Evolutionary conservation across 2,329 filamentous ascomycete genomes (phyloP).

Genomic region (Podosphaera xanthii): DNA sequence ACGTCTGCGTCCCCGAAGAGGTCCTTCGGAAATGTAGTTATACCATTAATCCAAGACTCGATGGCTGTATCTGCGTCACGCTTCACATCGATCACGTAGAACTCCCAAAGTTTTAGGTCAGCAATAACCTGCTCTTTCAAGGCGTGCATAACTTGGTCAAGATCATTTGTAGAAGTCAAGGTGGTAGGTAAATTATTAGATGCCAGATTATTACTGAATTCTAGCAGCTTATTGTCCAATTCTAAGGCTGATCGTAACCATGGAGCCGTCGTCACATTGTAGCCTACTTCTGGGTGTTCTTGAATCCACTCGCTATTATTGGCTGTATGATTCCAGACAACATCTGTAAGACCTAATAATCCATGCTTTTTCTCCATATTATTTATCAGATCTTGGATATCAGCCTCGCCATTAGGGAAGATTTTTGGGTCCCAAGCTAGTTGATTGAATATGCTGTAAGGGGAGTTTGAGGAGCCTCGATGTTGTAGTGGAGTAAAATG

Average conservation of each 20-base stretch:
- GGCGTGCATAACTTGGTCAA: conserved; percentile 61
- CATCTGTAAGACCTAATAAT: conserved; percentile 74
- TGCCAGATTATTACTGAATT: conserved; percentile 37
- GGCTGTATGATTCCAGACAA: conserved; percentile 95
- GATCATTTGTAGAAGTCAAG: conserved; percentile 45
- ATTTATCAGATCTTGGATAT: conserved; percentile 52
- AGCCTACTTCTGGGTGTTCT: conserved; percentile 84
- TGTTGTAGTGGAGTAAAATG: conserved; percentile 90
- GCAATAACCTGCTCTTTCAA: conserved; percentile 63
- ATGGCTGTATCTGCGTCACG: conserved; percentile 44
- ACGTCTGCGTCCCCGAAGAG: conserved; percentile 21
- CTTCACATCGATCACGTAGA: conserved; percentile 65
- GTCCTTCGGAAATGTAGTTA: conserved; percentile 29
- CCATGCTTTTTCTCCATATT: conserved; percentile 71
- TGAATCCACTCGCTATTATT: conserved; percentile 88
- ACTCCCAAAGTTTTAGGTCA: conserved; percentile 72
- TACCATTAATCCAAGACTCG: conserved; percentile 44
- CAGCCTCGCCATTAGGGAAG: conserved; percentile 69
- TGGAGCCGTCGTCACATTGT: conserved; percentile 79
- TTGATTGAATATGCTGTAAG: conserved; percentile 92
- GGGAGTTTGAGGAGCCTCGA: conserved; percentile 77
- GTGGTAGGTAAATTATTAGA: conserved; percentile 53
- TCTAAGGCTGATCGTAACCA: conserved; percentile 51
- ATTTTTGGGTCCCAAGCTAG: conserved; percentile 58
- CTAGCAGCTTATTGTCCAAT: conserved; percentile 51